phyloP scores from a whole-genome alignment of 805 yeast species.

The Yarrowia alimentaria region DNA sequence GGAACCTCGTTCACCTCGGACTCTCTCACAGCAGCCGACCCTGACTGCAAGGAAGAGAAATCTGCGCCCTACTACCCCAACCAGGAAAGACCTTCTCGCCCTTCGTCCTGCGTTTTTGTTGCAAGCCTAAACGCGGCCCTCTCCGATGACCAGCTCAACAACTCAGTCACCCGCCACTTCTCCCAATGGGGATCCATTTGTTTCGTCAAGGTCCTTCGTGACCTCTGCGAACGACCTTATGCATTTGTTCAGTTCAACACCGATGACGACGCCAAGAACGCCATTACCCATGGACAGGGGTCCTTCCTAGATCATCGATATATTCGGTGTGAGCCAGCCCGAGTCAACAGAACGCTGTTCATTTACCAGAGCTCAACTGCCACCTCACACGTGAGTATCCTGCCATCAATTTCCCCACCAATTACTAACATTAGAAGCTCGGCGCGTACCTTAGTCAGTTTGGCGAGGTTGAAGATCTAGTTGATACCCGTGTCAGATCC shows the following conservation, averaged over 20 bases:
- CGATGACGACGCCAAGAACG: slow-evolving; percentile 66
- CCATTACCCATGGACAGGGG: slow-evolving; percentile 67
- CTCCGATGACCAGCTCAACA: slow-evolving; percentile 68
- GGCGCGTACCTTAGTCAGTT: slow-evolving; percentile 46
- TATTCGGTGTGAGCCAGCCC: slow-evolving; percentile 85
- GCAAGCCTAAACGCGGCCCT: slow-evolving; percentile 69
- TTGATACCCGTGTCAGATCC: background rate
- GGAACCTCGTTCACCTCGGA: slow-evolving; percentile 24
- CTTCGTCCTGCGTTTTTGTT: slow-evolving; percentile 85
- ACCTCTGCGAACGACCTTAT: slow-evolving; percentile 79
- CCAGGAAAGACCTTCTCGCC: slow-evolving; percentile 43
- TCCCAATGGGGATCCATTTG: slow-evolving; percentile 49
- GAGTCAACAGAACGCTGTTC: slow-evolving; percentile 82
- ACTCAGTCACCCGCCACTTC: slow-evolving; percentile 61
- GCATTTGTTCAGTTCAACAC: slow-evolving; percentile 85
- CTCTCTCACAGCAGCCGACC: slow-evolving; percentile 24
- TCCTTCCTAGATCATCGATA: slow-evolving; percentile 68
- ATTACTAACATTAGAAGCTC: slow-evolving; percentile 35
- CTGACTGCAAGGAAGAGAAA: slow-evolving; percentile 3
- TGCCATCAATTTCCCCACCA: too few relatives aligned
- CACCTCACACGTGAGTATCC: slow-evolving; percentile 10
- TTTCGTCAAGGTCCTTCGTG: slow-evolving; percentile 74
- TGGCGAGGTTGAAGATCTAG: slow-evolving; percentile 76
- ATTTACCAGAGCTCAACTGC: slow-evolving; percentile 3
- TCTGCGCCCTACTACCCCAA: slow-evolving; percentile 21